phyloP scores from a whole-genome alignment of 306 rosid species.

The Lathyrus tuberosus region DNA sequence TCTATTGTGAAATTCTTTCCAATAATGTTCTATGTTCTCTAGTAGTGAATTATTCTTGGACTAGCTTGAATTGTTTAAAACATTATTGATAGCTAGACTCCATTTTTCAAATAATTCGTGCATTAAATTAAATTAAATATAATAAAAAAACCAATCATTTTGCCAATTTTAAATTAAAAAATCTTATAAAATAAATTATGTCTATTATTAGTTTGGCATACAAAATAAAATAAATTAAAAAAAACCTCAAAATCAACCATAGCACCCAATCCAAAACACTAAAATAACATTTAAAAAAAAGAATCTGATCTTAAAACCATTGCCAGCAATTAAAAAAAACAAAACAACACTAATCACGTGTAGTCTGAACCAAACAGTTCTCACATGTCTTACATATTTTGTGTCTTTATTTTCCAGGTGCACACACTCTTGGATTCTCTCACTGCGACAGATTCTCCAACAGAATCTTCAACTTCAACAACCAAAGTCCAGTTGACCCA shows the following conservation, averaged over 20 bases:
- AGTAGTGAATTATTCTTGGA: neutral
- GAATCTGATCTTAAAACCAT: neutral
- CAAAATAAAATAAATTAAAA: neutral
- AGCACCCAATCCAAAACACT: too few species aligned
- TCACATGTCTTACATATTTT: neutral
- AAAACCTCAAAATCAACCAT: too few species aligned
- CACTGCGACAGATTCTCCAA: constrained; percentile 61
- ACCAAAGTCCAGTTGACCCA: constrained; percentile 49
- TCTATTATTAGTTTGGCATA: too few species aligned
- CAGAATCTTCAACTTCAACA: constrained; percentile 56
- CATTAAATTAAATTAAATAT: constrained; percentile 7
- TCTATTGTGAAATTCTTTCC: too few species aligned
- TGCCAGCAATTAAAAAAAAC: neutral
- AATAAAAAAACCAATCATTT: too few species aligned
- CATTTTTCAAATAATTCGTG: neutral
- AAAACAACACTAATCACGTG: neutral
- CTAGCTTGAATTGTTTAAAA: neutral
- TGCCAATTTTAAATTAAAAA: too few species aligned
- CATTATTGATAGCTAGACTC: neutral
- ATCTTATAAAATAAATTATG: too few species aligned
- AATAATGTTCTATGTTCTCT: neutral
- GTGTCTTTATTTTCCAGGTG: constrained; percentile 50
- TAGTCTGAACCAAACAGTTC: constrained; percentile 1
- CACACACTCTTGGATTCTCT: constrained; percentile 83
- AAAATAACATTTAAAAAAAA: neutral